A percentile compares a stretch with the other conserved stretches of the same genome.
Conservation (phyloP, 2,329 filamentous ascomycete species). For the Penicillium olsonii region DNA sequence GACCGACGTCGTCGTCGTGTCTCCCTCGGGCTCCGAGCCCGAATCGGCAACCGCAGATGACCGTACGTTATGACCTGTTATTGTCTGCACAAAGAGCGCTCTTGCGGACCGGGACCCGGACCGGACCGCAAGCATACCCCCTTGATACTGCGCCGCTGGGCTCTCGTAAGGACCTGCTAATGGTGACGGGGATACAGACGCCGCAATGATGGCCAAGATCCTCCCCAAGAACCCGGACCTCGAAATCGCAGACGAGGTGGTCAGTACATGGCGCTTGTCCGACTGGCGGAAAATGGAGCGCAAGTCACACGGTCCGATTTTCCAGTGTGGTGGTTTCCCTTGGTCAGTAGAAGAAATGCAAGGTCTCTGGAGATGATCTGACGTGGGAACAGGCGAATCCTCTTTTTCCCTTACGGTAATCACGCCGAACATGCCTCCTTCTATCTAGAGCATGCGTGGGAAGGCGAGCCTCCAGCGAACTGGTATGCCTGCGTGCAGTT, state of each 20-base stretch:
- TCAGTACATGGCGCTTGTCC: slow-evolving; percentile 84
- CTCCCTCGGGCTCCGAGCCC: slow-evolving; percentile 60
- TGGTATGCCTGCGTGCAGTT: slow-evolving; percentile 99
- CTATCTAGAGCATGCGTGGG: slow-evolving; percentile 93
- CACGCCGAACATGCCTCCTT: slow-evolving; percentile 92
- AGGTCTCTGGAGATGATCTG: slow-evolving; percentile 17
- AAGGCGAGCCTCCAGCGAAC: slow-evolving; percentile 74
- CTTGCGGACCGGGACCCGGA: neutral
- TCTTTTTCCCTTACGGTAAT: slow-evolving; percentile 95
- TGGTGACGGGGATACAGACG: slow-evolving; percentile 55
- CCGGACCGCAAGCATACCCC: neutral
- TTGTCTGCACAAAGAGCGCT: neutral
- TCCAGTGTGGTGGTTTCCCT: slow-evolving; percentile 81
- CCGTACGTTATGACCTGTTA: slow-evolving; percentile 44
- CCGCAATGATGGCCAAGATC: slow-evolving; percentile 80
- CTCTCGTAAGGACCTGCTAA: neutral
- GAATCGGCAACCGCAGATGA: slow-evolving; percentile 62
- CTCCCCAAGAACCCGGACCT: slow-evolving; percentile 77
- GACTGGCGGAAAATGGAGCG: slow-evolving; percentile 75
- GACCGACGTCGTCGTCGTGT: slow-evolving; percentile 63
- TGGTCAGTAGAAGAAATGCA: slow-evolving; percentile 63
- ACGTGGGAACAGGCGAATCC: slow-evolving; percentile 69
- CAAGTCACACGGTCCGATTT: slow-evolving; percentile 84
- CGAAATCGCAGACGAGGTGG: slow-evolving; percentile 72
- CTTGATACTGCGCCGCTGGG: neutral